A percentile compares a stretch with the other conserved stretches of the same genome.
phyloP scores from a whole-genome alignment of 352 stramenopile genomes.

The Pythium oligandrum region DNA sequence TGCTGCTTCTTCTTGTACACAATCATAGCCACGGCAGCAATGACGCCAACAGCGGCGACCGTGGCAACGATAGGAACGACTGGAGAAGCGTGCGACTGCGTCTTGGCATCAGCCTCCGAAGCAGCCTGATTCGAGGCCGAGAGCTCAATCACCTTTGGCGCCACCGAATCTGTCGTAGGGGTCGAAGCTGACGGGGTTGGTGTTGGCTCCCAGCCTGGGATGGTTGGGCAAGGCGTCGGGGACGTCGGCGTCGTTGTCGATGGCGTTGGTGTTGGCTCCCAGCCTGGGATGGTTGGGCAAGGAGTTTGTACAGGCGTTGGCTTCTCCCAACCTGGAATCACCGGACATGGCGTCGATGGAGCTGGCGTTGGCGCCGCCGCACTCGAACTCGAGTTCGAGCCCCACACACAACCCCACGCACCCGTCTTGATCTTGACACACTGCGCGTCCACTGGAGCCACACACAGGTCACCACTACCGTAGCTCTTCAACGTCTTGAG shows the following conservation, averaged over 20 bases:
- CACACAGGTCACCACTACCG: conserved; percentile 36
- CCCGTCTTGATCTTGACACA: conserved; percentile 69
- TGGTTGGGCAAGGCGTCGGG: not conserved
- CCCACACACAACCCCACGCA: conserved; percentile 61
- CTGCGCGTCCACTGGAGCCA: conserved; percentile 40
- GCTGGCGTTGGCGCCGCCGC: conserved; percentile 18
- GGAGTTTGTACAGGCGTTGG: conserved; percentile 1
- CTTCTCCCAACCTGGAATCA: conserved; percentile 14
- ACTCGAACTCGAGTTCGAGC: conserved; percentile 12
- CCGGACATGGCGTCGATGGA: conserved; percentile 12
- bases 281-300: too few relatives aligned
- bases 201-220: not conserved
- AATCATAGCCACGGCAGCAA: conserved; percentile 6
- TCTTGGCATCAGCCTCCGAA: not conserved
- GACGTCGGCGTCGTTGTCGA: not conserved
- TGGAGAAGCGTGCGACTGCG: conserved; percentile 3
- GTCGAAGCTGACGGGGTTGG: conserved; percentile 2
- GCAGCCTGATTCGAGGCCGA: not conserved
- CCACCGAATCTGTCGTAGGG: conserved; percentile 4
- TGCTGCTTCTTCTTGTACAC: conserved; percentile 8
- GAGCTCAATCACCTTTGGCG: conserved; percentile 1
- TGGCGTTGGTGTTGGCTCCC: too few relatives aligned
- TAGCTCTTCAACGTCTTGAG: conserved; percentile 54
- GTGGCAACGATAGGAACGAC: conserved; percentile 1
- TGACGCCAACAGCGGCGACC: conserved; percentile 9